Evolutionary conservation across 1,139 yeast species (phyloP).

Genomic region (Magnusiomyces sp.): DNA sequence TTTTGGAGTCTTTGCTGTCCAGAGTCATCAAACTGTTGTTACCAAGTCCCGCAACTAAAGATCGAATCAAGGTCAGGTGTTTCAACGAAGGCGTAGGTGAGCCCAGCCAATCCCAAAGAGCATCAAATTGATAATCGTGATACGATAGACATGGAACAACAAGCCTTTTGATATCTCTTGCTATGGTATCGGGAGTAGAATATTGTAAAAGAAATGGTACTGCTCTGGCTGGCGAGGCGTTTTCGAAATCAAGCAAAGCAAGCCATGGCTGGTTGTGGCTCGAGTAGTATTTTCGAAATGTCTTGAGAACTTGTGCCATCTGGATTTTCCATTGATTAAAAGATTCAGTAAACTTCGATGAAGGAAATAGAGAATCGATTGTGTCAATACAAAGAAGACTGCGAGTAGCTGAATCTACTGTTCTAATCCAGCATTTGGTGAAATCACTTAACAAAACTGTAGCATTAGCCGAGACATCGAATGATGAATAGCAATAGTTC

Average conservation of each 20-base stretch:
- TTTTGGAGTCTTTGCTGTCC: too few relatives aligned
- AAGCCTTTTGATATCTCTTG: neutral
- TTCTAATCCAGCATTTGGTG: conserved; percentile 3
- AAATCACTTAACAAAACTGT: neutral
- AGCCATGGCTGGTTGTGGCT: conserved; percentile 8
- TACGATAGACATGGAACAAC: neutral
- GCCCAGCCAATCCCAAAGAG: conserved; percentile 4
- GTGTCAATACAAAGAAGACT: neutral
- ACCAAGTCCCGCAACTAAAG: too few relatives aligned
- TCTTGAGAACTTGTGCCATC: neutral
- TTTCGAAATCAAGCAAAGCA: conserved; percentile 4
- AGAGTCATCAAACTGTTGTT: too few relatives aligned
- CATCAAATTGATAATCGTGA: neutral
- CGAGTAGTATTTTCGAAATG: conserved; percentile 2
- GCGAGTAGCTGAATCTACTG: conserved; percentile 2
- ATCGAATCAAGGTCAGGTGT: too few relatives aligned
- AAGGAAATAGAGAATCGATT: neutral
- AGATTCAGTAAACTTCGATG: neutral
- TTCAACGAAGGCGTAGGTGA: neutral
- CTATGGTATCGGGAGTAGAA: neutral
- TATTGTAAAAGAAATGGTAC: conserved; percentile 4
- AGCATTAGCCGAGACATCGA: neutral
- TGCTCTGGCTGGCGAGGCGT: neutral
- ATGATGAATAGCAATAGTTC: neutral
- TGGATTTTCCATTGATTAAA: neutral